Evolutionary conservation across 345 rosid species (phyloP).

Genomic region (Gossypium longicalyx): DNA sequence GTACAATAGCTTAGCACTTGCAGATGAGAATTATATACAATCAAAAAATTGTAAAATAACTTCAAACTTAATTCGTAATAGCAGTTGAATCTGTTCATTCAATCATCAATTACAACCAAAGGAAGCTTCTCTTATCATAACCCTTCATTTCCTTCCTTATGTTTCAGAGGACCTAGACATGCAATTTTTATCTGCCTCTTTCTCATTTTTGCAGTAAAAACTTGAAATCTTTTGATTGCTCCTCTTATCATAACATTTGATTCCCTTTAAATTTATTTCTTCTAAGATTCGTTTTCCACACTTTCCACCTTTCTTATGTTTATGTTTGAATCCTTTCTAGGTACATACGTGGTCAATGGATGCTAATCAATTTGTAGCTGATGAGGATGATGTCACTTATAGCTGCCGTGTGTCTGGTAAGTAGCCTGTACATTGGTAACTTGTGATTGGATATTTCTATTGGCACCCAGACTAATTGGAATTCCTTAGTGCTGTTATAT

Average conservation of each 20-base stretch:
- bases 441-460: conserved; percentile 2
- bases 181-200: background rate
- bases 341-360: conserved; percentile 76
- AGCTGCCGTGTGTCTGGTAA: conserved; percentile 89
- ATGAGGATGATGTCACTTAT: conserved; percentile 86
- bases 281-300: background rate
- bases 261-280: background rate
- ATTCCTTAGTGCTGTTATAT: background rate
- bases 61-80: background rate
- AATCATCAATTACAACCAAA: background rate
- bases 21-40: background rate
- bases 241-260: background rate
- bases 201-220: background rate
- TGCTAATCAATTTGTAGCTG: conserved; percentile 85
- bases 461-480: background rate
- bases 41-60: background rate
- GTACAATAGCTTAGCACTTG: background rate
- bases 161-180: background rate
- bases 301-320: background rate
- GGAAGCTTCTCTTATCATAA: no score
- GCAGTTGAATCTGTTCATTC: background rate
- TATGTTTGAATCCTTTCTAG: conserved; percentile 32
- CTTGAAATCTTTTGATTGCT: background rate
- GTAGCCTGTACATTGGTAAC: conserved; percentile 20
- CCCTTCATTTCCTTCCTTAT: background rate